Percentiles rank a stretch among this genome's conserved stretches.
Conservation (phyloP, 352 stramenopile species). For the Thalassiosira ordinaria region DNA sequence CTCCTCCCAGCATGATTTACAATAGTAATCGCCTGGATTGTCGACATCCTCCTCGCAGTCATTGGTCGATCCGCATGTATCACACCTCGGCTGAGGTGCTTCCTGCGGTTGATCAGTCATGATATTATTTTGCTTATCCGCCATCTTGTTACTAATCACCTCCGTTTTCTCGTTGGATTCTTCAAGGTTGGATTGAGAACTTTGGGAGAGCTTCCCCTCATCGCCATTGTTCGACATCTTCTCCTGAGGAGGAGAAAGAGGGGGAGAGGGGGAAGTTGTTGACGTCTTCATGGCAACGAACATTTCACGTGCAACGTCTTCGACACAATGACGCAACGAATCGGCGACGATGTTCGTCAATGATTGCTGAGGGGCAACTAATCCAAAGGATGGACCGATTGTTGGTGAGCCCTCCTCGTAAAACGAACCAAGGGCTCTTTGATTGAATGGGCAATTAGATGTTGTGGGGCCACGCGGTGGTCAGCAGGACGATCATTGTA, state of each 20-base stretch:
- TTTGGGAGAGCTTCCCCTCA: neutral
- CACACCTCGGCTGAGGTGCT: conserved; percentile 16
- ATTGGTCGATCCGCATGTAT: conserved; percentile 47
- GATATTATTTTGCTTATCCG: neutral
- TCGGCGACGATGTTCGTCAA: neutral
- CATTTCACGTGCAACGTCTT: neutral
- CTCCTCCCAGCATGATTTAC: conserved; percentile 51
- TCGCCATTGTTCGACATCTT: neutral
- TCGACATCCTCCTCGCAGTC: conserved; percentile 62
- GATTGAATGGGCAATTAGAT: neutral
- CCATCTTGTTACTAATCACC: neutral
- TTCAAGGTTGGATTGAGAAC: neutral
- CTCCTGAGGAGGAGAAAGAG: neutral
- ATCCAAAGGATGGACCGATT: neutral
- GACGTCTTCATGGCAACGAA: neutral
- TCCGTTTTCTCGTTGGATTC: neutral
- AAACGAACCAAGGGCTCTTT: neutral
- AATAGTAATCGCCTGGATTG: conserved; percentile 58
- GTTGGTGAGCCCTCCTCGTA: too few relatives aligned
- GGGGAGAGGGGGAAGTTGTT: too few relatives aligned
- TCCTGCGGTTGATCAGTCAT: neutral
- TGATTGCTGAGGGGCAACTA: neutral
- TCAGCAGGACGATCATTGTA: neutral
- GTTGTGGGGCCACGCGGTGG: neutral
- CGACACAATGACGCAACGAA: neutral